Percentiles rank a stretch among this genome's conserved stretches.
Evolutionary conservation across 257 asterid species (phyloP).

Genomic region (Capsicum pubescens): DNA sequence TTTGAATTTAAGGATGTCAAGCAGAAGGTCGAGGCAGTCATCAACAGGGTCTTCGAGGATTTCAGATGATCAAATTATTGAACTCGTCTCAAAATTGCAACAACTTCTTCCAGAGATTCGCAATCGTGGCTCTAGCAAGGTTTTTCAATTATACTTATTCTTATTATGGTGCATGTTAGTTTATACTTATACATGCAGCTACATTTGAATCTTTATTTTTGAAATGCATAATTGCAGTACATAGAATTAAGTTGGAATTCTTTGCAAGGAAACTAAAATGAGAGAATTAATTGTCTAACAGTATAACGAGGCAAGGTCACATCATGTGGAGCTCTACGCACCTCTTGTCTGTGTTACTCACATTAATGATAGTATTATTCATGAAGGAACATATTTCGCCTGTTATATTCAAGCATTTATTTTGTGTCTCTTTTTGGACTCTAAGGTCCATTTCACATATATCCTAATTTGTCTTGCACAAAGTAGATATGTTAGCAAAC

Average conservation of each 20-base stretch:
- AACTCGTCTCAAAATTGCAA: conserved; percentile 54
- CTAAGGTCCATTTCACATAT: conserved; percentile 23
- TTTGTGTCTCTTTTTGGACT: background rate
- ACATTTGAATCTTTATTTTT: background rate
- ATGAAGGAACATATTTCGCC: conserved; percentile 22
- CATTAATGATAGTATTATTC: background rate
- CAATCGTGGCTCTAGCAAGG: conserved; percentile 49
- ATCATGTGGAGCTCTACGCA: conserved; percentile 12
- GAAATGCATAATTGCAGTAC: background rate
- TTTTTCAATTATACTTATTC: background rate
- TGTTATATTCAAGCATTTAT: conserved; percentile 27
- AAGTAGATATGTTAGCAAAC: background rate
- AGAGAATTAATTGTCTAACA: background rate
- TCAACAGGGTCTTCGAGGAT: conserved; percentile 45
- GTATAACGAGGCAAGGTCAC: background rate
- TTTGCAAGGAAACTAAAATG: background rate
- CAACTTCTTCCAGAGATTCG: conserved; percentile 55
- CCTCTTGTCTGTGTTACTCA: background rate
- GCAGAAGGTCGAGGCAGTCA: conserved; percentile 50
- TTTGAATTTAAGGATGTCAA: conserved; percentile 37
- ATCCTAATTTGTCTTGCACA: background rate
- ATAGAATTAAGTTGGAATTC: background rate
- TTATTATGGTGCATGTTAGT: background rate
- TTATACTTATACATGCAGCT: conserved; percentile 2
- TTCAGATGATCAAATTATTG: conserved; percentile 51